phyloP scores from a whole-genome alignment of 208 protist genomes.

The Dictyostelium gargantuum region DNA sequence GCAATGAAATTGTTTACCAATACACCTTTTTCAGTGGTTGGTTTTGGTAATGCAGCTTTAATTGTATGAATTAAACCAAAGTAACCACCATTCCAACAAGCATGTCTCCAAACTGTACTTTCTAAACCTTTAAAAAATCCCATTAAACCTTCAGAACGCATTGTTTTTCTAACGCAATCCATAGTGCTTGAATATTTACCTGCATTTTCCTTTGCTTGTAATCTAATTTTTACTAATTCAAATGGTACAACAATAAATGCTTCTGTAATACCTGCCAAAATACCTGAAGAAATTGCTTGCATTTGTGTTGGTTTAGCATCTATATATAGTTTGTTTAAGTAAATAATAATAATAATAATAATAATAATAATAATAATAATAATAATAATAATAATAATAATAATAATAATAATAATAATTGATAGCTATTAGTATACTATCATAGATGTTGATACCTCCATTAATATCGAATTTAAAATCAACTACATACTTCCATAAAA shows the following conservation, averaged over 20 bases:
- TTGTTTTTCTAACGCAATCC: conserved; percentile 74
- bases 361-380: neutral
- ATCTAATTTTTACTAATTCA: conserved; percentile 83
- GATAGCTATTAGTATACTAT: conserved; percentile 19
- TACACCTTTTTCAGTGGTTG: conserved; percentile 7
- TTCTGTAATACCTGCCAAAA: conserved; percentile 79
- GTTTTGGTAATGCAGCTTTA: conserved; percentile 18
- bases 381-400: neutral
- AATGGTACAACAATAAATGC: conserved; percentile 82
- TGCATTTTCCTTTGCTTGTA: conserved; percentile 81
- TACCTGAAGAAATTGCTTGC: conserved; percentile 54
- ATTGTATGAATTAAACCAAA: conserved; percentile 78
- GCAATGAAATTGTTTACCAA: conserved; percentile 73
- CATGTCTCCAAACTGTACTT: conserved; percentile 81
- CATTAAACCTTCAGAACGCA: conserved; percentile 69
- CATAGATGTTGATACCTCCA: too few relatives aligned
- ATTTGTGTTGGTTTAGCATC: conserved; percentile 15
- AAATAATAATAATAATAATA: neutral
- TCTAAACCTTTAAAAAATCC: conserved; percentile 81
- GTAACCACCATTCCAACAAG: conserved; percentile 81
- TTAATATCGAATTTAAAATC: neutral
- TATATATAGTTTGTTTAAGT: too few relatives aligned
- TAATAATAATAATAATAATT: neutral
- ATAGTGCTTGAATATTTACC: conserved; percentile 78
- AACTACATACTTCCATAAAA: conserved; percentile 9